phyloP scores from a whole-genome alignment of 176 grass and related monocot species.

The Themeda triandra region DNA sequence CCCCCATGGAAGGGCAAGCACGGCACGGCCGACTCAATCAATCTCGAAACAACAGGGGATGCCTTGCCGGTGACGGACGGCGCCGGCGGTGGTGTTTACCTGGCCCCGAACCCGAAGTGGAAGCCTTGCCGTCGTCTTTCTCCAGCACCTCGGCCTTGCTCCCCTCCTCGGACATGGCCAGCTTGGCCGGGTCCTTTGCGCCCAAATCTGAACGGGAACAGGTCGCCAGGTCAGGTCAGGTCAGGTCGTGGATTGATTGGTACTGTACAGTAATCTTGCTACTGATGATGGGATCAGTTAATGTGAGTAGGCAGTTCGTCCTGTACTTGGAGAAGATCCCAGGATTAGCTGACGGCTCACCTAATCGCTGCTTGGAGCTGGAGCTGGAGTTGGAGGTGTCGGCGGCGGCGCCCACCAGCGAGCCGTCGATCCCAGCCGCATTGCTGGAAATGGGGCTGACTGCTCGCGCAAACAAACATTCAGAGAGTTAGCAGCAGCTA shows the following conservation, averaged over 20 bases:
- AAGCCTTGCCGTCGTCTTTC: conserved; percentile 1
- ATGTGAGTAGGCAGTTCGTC: not conserved
- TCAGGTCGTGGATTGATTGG: not conserved
- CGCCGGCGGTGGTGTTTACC: not conserved
- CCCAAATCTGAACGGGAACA: conserved; percentile 29
- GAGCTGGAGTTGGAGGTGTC: not conserved
- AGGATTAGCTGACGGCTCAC: not conserved
- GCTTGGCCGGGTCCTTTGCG: not conserved
- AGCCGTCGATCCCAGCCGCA: conserved; percentile 24
- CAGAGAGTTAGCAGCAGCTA: not conserved
- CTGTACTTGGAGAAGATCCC: not conserved
- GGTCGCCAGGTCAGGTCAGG: not conserved
- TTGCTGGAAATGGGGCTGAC: conserved; percentile 18
- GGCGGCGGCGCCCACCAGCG: not conserved
- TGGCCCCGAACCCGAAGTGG: not conserved
- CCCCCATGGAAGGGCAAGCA: not conserved
- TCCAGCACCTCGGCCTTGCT: conserved; percentile 45
- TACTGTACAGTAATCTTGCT: not conserved
- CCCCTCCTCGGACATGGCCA: conserved; percentile 30
- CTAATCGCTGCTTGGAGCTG: not conserved
- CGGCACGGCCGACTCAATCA: not conserved
- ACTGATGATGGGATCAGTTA: not conserved
- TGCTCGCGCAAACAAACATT: not conserved
- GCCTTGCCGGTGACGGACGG: no score
- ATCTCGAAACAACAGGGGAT: not conserved